phyloP scores from a whole-genome alignment of 441 rosid genomes.

The Flueggea neowawraea region DNA sequence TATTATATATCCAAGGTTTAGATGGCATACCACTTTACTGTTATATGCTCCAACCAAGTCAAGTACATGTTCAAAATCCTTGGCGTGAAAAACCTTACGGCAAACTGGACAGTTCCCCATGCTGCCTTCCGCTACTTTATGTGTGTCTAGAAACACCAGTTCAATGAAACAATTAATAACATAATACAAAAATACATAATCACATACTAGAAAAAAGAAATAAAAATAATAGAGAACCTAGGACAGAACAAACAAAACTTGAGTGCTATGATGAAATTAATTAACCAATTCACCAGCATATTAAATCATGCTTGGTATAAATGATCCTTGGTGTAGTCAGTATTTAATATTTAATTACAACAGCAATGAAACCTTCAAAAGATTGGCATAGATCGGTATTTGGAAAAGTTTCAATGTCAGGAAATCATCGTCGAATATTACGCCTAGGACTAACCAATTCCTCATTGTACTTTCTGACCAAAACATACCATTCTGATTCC shows the following conservation, averaged over 20 bases:
- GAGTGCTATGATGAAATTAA: neutral
- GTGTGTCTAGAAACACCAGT: constrained; percentile 21
- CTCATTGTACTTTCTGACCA: neutral
- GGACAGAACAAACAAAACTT: neutral
- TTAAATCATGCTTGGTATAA: neutral
- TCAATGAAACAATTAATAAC: neutral
- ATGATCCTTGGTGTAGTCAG: neutral
- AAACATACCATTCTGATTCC: constrained; percentile 39
- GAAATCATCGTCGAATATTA: neutral
- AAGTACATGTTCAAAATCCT: constrained; percentile 79
- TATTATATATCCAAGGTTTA: neutral
- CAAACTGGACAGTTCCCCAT: constrained; percentile 81
- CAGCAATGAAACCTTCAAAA: neutral
- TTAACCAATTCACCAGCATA: neutral
- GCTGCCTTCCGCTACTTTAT: constrained; percentile 32
- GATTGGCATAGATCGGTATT: neutral
- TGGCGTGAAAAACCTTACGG: constrained; percentile 62
- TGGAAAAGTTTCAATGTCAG: neutral
- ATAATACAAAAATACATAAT: neutral
- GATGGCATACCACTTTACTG: constrained; percentile 41
- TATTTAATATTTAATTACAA: neutral
- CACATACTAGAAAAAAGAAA: neutral
- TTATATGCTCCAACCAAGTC: constrained; percentile 55
- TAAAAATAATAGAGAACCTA: neutral
- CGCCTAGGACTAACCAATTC: neutral